Evolutionary conservation across 2,329 filamentous ascomycete genomes (phyloP).

Genomic region (Periconia macrospinosa): DNA sequence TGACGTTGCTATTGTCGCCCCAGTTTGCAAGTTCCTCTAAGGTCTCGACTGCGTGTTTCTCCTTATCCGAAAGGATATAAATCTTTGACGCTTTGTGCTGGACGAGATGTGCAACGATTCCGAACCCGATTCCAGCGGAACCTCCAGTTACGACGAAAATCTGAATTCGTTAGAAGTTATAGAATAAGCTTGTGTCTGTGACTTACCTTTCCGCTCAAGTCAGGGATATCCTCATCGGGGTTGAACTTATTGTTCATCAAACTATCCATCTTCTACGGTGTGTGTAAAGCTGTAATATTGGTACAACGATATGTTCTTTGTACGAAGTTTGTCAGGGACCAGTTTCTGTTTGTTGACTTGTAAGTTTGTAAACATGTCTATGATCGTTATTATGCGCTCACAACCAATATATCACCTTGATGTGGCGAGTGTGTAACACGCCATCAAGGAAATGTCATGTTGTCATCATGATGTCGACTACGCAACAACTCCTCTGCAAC

Average conservation of each 20-base stretch:
- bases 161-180: conserved; percentile 19
- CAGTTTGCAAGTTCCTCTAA: conserved; percentile 45
- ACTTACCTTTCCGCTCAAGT: conserved; percentile 42
- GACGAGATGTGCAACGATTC: conserved; percentile 56
- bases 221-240: conserved; percentile 45
- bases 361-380: not conserved
- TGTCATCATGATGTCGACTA: not conserved
- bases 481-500: not conserved
- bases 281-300: not conserved
- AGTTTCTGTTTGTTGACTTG: not conserved
- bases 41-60: conserved; percentile 52
- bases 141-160: conserved; percentile 54
- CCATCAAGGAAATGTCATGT: not conserved
- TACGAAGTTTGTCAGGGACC: not conserved
- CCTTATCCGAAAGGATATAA: conserved; percentile 54
- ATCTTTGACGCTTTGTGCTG: conserved; percentile 53
- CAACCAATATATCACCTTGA: not conserved
- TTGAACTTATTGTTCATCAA: conserved; percentile 42
- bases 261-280: not conserved
- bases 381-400: not conserved
- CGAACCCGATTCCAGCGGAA: conserved; percentile 55
- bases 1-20: conserved; percentile 49
- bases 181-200: not conserved
- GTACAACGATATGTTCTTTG: not conserved
- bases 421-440: not conserved